These are phyloP conservation scores for Gyromitra esculenta DNA, from an alignment of 2,329 filamentous ascomycete genomes.

Conservation along the genomic window DNA sequence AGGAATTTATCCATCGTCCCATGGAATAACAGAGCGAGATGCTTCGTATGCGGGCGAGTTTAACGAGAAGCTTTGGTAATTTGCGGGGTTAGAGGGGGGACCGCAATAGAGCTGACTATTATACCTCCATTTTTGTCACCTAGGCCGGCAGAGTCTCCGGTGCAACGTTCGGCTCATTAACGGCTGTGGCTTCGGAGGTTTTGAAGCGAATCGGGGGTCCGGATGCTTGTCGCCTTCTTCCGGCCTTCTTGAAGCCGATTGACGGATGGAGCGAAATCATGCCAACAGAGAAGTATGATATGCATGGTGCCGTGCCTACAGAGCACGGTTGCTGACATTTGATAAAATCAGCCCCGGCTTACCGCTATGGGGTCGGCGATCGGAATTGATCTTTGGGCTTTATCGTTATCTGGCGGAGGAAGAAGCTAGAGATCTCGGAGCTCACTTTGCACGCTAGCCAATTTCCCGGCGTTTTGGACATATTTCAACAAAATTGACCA, in stretches of 20 bases:
- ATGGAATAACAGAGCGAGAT: constrained; percentile 24
- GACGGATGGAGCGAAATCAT: constrained; percentile 26
- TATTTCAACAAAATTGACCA: constrained; percentile 39
- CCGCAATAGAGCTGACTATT: constrained; percentile 27
- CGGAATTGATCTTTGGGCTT: constrained; percentile 41
- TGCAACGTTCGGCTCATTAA: constrained; percentile 28
- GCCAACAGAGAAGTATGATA: constrained; percentile 30
- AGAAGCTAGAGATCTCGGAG: constrained; percentile 21
- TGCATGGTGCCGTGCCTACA: constrained; percentile 35
- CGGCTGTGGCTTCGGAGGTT: constrained; percentile 47
- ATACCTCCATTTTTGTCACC: constrained; percentile 36
- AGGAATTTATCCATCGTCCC: constrained; percentile 27
- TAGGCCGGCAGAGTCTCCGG: constrained; percentile 8
- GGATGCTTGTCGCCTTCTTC: constrained; percentile 23
- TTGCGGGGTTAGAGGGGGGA: constrained; percentile 18
- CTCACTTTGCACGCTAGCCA: constrained; percentile 29
- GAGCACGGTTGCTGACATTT: constrained; percentile 2
- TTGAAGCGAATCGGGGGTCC: constrained; percentile 36
- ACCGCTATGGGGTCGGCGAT: constrained; percentile 8
- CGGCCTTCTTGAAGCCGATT: constrained; percentile 21
- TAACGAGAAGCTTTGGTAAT: constrained; percentile 36
- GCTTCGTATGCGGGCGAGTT: constrained; percentile 22
- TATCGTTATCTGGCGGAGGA: constrained; percentile 34
- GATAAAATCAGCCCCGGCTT: constrained; percentile 16
- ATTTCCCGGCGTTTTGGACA: constrained; percentile 36